These are phyloP conservation scores for Penicillium arizonense DNA, from an alignment of 495 filamentous ascomycete genomes.

Conservation along the genomic window DNA sequence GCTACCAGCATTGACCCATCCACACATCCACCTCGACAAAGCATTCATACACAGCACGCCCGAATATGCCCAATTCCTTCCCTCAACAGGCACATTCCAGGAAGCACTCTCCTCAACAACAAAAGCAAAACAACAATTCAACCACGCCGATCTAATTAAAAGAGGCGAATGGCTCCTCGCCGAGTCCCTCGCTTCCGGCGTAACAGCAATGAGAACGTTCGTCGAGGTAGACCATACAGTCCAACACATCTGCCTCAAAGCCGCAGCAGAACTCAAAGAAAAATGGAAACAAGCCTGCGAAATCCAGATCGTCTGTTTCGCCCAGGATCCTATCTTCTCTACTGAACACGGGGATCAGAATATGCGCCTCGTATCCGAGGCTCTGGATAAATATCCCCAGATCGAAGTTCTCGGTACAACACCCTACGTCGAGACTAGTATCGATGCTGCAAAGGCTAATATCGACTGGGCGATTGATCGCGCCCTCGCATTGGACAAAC, in stretches of 20 bases:
- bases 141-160: constrained; percentile 54
- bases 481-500: constrained; percentile 47
- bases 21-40: constrained; percentile 78
- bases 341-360: constrained; percentile 45
- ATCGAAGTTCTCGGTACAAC: constrained; percentile 67
- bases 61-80: constrained; percentile 58
- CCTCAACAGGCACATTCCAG: constrained; percentile 57
- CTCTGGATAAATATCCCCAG: constrained; percentile 28
- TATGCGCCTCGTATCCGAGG: constrained; percentile 47
- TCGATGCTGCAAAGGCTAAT: constrained; percentile 51
- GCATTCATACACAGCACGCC: constrained; percentile 61
- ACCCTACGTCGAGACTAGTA: constrained; percentile 65
- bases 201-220: constrained; percentile 71
- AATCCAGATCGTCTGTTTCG: constrained; percentile 72
- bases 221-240: constrained; percentile 71
- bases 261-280: constrained; percentile 55
- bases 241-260: constrained; percentile 54
- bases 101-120: constrained; percentile 65
- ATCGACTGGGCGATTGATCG: constrained; percentile 60
- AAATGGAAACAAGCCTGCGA: constrained; percentile 54
- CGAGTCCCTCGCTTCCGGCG: constrained; percentile 64
- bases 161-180: constrained; percentile 65
- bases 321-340: constrained; percentile 69
- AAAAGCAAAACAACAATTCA: constrained; percentile 62
- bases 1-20: constrained; percentile 64